Percentiles rank a stretch among this genome's conserved stretches.
Conservation (phyloP, 805 yeast genomes). For the Yamadazyma nakazawae region DNA sequence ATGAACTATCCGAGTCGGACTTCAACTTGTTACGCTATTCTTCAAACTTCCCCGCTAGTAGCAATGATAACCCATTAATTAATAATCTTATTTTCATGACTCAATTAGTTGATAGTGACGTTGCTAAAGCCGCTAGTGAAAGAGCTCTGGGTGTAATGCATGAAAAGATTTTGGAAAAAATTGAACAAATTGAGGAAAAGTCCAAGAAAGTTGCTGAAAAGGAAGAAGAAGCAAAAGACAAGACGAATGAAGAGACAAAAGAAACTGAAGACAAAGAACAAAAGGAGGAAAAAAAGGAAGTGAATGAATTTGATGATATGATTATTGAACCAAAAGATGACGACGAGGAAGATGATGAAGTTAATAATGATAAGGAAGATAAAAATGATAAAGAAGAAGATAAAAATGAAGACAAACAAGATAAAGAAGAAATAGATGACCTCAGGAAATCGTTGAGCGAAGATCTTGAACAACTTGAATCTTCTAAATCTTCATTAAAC, state of each 20-base stretch:
- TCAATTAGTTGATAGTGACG: conserved; percentile 79
- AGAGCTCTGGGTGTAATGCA: conserved; percentile 55
- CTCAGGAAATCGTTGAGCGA: conserved; percentile 3
- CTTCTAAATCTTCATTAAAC: conserved; percentile 34
- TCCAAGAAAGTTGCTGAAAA: conserved; percentile 12
- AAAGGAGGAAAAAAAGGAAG: conserved; percentile 8
- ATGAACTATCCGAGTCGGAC: conserved; percentile 45
- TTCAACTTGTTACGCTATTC: conserved; percentile 78
- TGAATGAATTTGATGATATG: conserved; percentile 10
- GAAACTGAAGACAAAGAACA: conserved; percentile 9
- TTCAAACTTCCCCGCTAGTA: conserved; percentile 78
- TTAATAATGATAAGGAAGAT: conserved; percentile 4
- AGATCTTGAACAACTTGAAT: background rate
- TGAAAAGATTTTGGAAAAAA: conserved; percentile 37
- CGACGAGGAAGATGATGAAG: conserved; percentile 12
- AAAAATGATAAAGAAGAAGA: conserved; percentile 9
- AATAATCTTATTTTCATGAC: conserved; percentile 89
- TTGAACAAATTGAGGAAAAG: conserved; percentile 23
- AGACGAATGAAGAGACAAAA: background rate
- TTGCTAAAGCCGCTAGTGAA: conserved; percentile 76
- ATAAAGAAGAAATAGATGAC: background rate
- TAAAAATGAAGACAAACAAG: background rate
- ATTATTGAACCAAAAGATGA: conserved; percentile 14
- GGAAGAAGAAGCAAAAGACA: conserved; percentile 9
- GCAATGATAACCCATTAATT: conserved; percentile 89